A percentile compares a stretch with the other conserved stretches of the same genome.
These are phyloP conservation scores for Trichoderma sp. DNA, from an alignment of 2,329 filamentous ascomycete species.

Conservation along the genomic window DNA sequence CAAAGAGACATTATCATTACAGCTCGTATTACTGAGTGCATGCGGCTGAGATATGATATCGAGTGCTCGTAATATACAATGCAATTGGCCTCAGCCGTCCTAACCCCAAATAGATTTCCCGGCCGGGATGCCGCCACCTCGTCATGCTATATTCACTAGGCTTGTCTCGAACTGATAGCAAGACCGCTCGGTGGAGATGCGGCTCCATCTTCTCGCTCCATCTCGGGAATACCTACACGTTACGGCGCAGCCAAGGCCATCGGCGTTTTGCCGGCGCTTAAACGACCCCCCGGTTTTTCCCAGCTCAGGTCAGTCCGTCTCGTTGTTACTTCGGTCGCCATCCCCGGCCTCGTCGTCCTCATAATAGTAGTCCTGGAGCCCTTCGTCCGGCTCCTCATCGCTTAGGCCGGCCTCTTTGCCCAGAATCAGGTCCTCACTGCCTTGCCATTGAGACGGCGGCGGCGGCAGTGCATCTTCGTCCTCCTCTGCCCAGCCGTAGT, in stretches of 20 bases:
- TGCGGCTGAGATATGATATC: neutral
- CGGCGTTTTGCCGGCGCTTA: constrained; percentile 36
- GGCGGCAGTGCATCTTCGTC: constrained; percentile 60
- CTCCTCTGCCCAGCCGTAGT: constrained; percentile 70
- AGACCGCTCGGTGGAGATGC: constrained; percentile 6
- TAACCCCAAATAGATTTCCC: constrained; percentile 7
- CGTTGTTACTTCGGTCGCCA: constrained; percentile 26
- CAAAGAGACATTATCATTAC: neutral
- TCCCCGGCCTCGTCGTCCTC: constrained; percentile 26
- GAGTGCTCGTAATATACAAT: neutral
- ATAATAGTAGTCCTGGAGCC: constrained; percentile 29
- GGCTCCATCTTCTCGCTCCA: constrained; percentile 8
- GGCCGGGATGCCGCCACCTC: constrained; percentile 11
- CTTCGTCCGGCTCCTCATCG: constrained; percentile 38
- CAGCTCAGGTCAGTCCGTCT: constrained; percentile 17
- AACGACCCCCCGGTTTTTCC: constrained; percentile 15
- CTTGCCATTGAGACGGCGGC: constrained; percentile 66
- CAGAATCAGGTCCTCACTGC: constrained; percentile 62
- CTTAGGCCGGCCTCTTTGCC: constrained; percentile 45
- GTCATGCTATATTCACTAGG: neutral
- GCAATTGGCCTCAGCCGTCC: neutral
- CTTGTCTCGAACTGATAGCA: constrained; percentile 1
- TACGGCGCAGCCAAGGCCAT: constrained; percentile 1
- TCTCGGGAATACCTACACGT: neutral
- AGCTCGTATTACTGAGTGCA: neutral